Conservation (phyloP, 176 grass and related monocot species). For the Pharus latifolius region DNA sequence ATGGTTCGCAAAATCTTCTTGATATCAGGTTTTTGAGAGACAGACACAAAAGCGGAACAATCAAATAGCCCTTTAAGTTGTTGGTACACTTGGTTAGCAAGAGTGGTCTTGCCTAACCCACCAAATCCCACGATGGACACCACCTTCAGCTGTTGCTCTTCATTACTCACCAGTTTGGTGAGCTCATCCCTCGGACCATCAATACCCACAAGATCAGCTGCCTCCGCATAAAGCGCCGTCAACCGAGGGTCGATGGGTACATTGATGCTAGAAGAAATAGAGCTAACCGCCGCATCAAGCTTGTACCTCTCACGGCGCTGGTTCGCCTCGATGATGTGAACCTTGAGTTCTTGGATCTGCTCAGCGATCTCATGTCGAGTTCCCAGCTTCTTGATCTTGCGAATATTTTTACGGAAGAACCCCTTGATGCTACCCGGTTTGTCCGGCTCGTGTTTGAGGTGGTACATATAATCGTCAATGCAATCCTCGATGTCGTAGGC, state of each 20-base stretch:
- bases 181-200: constrained; percentile 14
- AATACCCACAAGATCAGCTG: constrained; percentile 11
- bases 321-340: neutral
- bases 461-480: neutral
- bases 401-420: neutral
- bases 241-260: neutral
- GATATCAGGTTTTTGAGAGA: constrained; percentile 27
- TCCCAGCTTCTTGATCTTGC: neutral
- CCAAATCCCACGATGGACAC: constrained; percentile 32
- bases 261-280: neutral
- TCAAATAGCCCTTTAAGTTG: neutral
- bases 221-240: constrained; percentile 9
- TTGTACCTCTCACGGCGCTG: constrained; percentile 15
- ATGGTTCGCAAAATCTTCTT: constrained; percentile 2
- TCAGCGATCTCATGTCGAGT: neutral
- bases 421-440: neutral
- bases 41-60: constrained; percentile 20
- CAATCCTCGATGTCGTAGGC: constrained; percentile 14
- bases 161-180: neutral
- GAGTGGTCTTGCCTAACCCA: constrained; percentile 35
- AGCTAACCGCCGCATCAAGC: neutral
- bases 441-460: neutral
- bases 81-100: constrained; percentile 28
- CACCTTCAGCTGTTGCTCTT: constrained; percentile 3
- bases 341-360: constrained; percentile 21